A percentile compares a stretch with the other conserved stretches of the same genome.
phyloP scores from a whole-genome alignment of 345 rosid species.

The Iberis pinnata region DNA sequence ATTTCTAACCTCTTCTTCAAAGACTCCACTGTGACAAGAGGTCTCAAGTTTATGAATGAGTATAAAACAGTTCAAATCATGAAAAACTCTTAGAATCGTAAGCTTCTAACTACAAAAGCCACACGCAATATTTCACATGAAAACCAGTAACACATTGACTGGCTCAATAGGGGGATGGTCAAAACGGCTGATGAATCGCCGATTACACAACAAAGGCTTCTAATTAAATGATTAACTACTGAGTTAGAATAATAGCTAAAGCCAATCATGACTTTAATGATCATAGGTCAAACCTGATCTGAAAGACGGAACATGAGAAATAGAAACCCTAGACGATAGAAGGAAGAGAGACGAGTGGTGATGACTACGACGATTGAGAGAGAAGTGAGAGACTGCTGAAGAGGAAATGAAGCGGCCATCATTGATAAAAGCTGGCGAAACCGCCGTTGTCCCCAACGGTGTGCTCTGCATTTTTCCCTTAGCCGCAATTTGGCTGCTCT shows the following conservation, averaged over 20 bases:
- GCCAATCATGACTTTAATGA: not conserved
- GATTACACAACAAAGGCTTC: not conserved
- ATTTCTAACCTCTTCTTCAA: not conserved
- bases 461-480: constrained; percentile 60
- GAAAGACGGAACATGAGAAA: constrained; percentile 21
- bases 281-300: constrained; percentile 40
- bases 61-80: not conserved
- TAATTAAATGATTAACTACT: not conserved
- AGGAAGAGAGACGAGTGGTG: constrained; percentile 24
- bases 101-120: too few relatives aligned
- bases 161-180: too few relatives aligned
- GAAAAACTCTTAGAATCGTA: not conserved
- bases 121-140: too few relatives aligned
- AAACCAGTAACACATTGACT: not conserved
- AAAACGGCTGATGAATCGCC: too few relatives aligned
- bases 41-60: not conserved
- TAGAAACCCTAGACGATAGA: constrained; percentile 33
- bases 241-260: not conserved
- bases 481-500: too few relatives aligned
- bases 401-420: constrained; percentile 22
- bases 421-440: constrained; percentile 31
- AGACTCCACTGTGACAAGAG: not conserved
- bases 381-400: constrained; percentile 17
- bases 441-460: constrained; percentile 49
- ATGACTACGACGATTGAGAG: constrained; percentile 33